Percentiles rank a stretch among this genome's conserved stretches.
phyloP scores from a whole-genome alignment of 331 rosid species.

The Quercus lobata region DNA sequence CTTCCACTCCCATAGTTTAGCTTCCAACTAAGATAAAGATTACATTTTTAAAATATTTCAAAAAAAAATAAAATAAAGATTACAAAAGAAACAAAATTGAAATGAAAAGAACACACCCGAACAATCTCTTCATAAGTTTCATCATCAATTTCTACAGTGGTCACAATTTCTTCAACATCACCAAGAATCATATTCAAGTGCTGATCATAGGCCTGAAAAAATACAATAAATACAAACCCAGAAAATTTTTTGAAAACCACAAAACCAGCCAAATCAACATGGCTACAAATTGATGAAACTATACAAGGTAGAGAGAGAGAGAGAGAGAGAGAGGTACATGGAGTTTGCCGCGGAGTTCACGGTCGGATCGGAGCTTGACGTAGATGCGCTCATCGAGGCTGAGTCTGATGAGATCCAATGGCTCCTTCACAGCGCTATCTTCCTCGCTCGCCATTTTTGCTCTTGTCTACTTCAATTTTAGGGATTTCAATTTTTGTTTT shows the following conservation, averaged over 20 bases:
- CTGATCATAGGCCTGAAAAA: constrained; percentile 95
- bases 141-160: constrained; percentile 93
- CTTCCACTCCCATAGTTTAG: neutral
- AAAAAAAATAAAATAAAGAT: neutral
- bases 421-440: constrained; percentile 99
- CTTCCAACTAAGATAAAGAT: neutral
- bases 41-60: neutral
- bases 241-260: too few relatives aligned
- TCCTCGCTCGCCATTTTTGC: constrained; percentile 72
- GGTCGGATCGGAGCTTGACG: constrained; percentile 96
- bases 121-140: constrained; percentile 99
- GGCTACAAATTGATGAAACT: neutral
- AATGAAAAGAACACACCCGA: constrained; percentile 56
- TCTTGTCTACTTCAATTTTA: neutral
- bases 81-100: neutral
- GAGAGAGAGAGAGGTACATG: constrained; percentile 50
- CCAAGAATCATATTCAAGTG: constrained; percentile 99
- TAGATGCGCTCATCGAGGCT: constrained; percentile 99
- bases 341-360: constrained; percentile 99
- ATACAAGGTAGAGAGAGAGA: neutral
- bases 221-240: too few relatives aligned
- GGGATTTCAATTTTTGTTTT: neutral
- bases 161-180: constrained; percentile 95
- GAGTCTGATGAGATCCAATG: constrained; percentile 94
- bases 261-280: constrained; percentile 1